Percentiles rank a stretch among this genome's conserved stretches.
These are phyloP conservation scores for Furcasterigmium furcatum DNA, from an alignment of 2,329 filamentous ascomycete genomes.

Conservation along the genomic window DNA sequence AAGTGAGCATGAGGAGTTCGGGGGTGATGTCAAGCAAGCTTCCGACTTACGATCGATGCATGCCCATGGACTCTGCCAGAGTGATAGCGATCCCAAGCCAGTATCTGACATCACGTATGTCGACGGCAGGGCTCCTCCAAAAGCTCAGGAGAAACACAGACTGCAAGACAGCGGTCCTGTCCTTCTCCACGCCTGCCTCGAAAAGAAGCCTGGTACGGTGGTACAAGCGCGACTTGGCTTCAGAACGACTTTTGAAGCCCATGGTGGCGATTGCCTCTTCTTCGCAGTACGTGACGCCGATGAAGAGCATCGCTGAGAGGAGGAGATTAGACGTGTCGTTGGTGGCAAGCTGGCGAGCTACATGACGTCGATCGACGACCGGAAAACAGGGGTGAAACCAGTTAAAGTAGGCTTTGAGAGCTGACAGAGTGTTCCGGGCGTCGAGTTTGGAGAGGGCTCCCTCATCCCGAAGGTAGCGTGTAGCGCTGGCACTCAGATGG, in stretches of 20 bases:
- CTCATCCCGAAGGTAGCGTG: conserved; percentile 15
- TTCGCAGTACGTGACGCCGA: conserved; percentile 50
- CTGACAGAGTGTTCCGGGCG: conserved; percentile 13
- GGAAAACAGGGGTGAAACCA: conserved; percentile 57
- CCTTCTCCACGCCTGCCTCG: conserved; percentile 49
- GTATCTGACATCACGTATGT: conserved; percentile 45
- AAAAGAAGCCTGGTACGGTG: conserved; percentile 45
- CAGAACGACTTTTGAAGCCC: conserved; percentile 43
- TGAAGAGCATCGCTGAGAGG: conserved; percentile 50
- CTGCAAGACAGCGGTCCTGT: conserved; percentile 46
- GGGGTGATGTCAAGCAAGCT: too few relatives aligned
- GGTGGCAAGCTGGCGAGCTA: conserved; percentile 33
- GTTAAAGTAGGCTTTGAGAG: conserved; percentile 47
- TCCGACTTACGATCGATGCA: conserved; percentile 34
- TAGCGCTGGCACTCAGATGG: conserved; percentile 13
- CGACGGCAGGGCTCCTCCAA: conserved; percentile 46
- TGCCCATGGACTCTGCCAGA: conserved; percentile 44
- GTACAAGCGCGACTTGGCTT: conserved; percentile 48
- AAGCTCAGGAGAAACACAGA: conserved; percentile 53
- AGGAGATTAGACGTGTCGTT: conserved; percentile 44
- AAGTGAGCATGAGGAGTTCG: too few relatives aligned
- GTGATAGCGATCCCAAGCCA: conserved; percentile 49
- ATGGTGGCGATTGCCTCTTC: conserved; percentile 38
- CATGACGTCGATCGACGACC: conserved; percentile 42
- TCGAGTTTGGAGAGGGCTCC: conserved; percentile 15